These are phyloP conservation scores for Brassica cretica DNA, from an alignment of 345 rosid species.

Conservation along the genomic window DNA sequence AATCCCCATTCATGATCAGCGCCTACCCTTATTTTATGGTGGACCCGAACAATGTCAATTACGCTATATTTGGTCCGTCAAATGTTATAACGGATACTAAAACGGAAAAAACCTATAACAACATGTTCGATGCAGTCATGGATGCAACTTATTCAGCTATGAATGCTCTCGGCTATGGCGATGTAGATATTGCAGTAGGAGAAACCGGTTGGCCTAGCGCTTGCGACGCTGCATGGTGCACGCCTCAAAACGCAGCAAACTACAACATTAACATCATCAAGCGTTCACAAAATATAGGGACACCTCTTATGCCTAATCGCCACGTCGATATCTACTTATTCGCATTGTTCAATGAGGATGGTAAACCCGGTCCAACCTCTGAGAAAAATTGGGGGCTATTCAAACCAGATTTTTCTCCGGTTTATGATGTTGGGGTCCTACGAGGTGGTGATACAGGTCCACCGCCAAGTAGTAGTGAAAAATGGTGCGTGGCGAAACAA, in stretches of 20 bases:
- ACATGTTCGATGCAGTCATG: constrained; percentile 26
- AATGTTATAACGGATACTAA: neutral
- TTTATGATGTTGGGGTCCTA: constrained; percentile 47
- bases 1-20: constrained; percentile 27
- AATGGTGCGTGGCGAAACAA: constrained; percentile 76
- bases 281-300: constrained; percentile 8
- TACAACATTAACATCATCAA: constrained; percentile 26
- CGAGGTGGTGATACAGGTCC: neutral
- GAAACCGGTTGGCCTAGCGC: constrained; percentile 37
- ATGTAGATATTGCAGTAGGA: constrained; percentile 19
- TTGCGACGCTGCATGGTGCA: constrained; percentile 17
- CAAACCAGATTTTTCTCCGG: constrained; percentile 58
- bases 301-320: constrained; percentile 40
- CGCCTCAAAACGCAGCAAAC: constrained; percentile 19
- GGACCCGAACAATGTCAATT: constrained; percentile 16
- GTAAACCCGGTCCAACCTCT: constrained; percentile 64
- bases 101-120: neutral
- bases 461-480: constrained; percentile 18
- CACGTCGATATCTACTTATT: constrained; percentile 61
- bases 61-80: constrained; percentile 22
- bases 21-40: constrained; percentile 18
- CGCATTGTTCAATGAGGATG: constrained; percentile 78
- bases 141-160: constrained; percentile 30
- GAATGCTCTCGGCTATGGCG: constrained; percentile 18
- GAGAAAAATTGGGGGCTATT: constrained; percentile 82